Percentiles rank a stretch among this genome's conserved stretches.
These are phyloP conservation scores for Lepidium sativum DNA, from an alignment of 345 rosid genomes.

Conservation along the genomic window DNA sequence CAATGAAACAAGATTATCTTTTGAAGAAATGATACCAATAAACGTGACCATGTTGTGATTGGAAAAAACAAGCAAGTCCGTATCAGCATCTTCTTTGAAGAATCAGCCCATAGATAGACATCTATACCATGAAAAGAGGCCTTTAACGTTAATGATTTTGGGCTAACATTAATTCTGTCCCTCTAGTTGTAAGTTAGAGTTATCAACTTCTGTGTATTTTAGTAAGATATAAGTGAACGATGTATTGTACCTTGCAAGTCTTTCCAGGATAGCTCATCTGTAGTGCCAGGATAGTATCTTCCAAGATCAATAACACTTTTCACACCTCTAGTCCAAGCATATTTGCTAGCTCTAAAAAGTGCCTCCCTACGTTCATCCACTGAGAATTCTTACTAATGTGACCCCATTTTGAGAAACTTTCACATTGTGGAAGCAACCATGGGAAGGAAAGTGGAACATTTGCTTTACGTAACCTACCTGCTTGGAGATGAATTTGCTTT, in stretches of 20 bases:
- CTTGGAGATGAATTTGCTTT: no score
- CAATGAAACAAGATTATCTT: background rate
- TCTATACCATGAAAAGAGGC: slow-evolving; percentile 34
- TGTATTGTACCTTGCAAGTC: slow-evolving; percentile 65
- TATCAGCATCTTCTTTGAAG: slow-evolving; percentile 62
- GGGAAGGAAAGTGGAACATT: no score
- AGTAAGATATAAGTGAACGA: background rate
- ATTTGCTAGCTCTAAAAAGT: slow-evolving; percentile 58
- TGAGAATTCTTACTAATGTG: slow-evolving; percentile 55
- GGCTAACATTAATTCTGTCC: background rate
- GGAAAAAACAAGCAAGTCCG: slow-evolving; percentile 89
- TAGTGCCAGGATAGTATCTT: slow-evolving; percentile 69
- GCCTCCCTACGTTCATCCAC: slow-evolving; percentile 78
- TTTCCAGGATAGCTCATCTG: slow-evolving; percentile 61
- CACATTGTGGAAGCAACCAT: no score
- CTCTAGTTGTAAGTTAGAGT: background rate
- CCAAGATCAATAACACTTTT: slow-evolving; percentile 84
- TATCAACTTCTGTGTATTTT: background rate
- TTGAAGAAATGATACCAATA: slow-evolving; percentile 43
- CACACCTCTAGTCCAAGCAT: slow-evolving; percentile 75
- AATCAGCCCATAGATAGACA: slow-evolving; percentile 83
- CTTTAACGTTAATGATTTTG: background rate
- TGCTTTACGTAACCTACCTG: no score
- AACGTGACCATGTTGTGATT: slow-evolving; percentile 58
- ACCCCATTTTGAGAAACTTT: no score